Evolutionary conservation across 768 basidiomycete genomes (phyloP).

Genomic region (Leucogyrophana mollusca): DNA sequence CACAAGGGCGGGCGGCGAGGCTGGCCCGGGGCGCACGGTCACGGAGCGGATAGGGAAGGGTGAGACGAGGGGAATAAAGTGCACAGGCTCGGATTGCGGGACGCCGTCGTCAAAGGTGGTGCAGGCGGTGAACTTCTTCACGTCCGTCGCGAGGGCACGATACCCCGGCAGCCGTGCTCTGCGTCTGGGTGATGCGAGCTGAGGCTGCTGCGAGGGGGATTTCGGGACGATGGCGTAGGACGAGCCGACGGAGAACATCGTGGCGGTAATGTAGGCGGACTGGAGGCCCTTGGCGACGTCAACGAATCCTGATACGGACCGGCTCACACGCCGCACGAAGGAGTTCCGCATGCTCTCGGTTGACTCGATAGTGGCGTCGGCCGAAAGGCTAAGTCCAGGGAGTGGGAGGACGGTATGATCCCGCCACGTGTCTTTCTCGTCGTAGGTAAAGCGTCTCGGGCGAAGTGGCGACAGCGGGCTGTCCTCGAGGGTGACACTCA

Average conservation of each 20-base stretch:
- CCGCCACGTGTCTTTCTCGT: neutral
- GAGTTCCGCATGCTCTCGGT: slow-evolving; percentile 8
- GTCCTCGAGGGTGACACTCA: slow-evolving; percentile 36
- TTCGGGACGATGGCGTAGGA: slow-evolving; percentile 10
- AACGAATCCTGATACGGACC: slow-evolving; percentile 42
- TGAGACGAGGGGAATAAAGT: slow-evolving; percentile 41
- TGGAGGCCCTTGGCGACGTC: slow-evolving; percentile 58
- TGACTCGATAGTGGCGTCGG: neutral
- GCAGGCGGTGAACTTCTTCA: slow-evolving; percentile 38
- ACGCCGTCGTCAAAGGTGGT: slow-evolving; percentile 9
- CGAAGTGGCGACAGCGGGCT: slow-evolving; percentile 30
- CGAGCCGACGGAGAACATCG: slow-evolving; percentile 43
- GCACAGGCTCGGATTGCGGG: slow-evolving; percentile 23
- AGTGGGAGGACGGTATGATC: neutral
- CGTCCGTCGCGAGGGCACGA: slow-evolving; percentile 42
- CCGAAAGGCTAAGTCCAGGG: neutral
- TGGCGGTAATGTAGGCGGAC: slow-evolving; percentile 53
- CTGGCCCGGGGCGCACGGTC: slow-evolving; percentile 21
- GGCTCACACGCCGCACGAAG: slow-evolving; percentile 28
- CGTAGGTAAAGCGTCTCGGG: slow-evolving; percentile 12
- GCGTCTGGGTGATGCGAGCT: slow-evolving; percentile 8
- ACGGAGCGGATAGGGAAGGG: slow-evolving; percentile 25
- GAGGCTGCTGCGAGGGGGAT: slow-evolving; percentile 16
- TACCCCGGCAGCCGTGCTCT: slow-evolving; percentile 35
- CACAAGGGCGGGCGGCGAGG: slow-evolving; percentile 29